phyloP scores from a whole-genome alignment of 1,139 yeast species.

The Blastobotrys proliferans region DNA sequence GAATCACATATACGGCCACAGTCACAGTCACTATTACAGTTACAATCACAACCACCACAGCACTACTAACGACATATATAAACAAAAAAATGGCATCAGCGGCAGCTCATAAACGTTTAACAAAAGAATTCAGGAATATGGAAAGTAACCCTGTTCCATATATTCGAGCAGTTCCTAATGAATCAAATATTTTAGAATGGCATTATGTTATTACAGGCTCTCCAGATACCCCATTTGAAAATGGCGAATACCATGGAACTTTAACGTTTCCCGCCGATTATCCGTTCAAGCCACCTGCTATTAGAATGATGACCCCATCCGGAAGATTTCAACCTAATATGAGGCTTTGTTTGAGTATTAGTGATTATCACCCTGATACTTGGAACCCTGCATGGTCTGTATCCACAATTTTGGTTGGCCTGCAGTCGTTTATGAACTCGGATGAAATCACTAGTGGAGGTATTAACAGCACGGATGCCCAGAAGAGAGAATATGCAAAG shows the following conservation, averaged over 20 bases:
- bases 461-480: constrained; percentile 46
- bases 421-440: constrained; percentile 69
- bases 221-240: constrained; percentile 75
- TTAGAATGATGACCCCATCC: constrained; percentile 82
- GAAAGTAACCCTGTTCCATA: constrained; percentile 76
- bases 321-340: constrained; percentile 75
- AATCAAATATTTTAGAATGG: constrained; percentile 62
- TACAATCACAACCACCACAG: background rate
- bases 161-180: constrained; percentile 80
- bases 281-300: constrained; percentile 90
- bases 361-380: constrained; percentile 87
- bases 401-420: constrained; percentile 74
- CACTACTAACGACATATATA: background rate
- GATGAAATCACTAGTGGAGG: constrained; percentile 33
- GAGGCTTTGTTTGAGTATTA: constrained; percentile 79
- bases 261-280: constrained; percentile 80
- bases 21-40: too few species aligned
- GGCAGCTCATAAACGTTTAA: constrained; percentile 43
- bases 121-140: constrained; percentile 74
- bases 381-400: constrained; percentile 98
- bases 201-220: constrained; percentile 83
- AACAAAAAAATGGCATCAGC: constrained; percentile 32
- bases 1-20: too few species aligned
- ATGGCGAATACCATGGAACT: constrained; percentile 88
- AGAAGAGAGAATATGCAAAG: constrained; percentile 44